Percentiles rank a stretch among this genome's conserved stretches.
Evolutionary conservation across 495 filamentous ascomycete genomes (phyloP).

Genomic region (Filosporella fistucella): DNA sequence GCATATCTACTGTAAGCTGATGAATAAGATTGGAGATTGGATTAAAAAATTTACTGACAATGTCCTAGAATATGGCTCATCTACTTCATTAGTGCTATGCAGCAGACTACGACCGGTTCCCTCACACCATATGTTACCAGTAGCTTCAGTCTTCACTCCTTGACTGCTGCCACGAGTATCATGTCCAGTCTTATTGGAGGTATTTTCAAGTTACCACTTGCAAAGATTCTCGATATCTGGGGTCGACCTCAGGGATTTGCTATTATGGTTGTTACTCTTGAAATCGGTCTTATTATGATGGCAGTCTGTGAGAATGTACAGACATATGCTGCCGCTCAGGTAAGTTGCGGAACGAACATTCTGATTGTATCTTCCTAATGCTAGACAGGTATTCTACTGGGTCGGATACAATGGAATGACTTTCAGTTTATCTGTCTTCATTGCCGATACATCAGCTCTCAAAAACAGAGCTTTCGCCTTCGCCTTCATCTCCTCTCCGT

Average conservation of each 20-base stretch:
- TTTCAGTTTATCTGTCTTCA: slow-evolving; percentile 48
- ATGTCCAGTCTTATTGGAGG: slow-evolving; percentile 47
- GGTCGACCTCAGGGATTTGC: slow-evolving; percentile 34
- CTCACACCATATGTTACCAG: slow-evolving; percentile 33
- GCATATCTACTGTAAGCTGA: slow-evolving; percentile 37
- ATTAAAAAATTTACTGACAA: not conserved
- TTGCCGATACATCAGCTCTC: slow-evolving; percentile 56
- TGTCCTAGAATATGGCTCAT: slow-evolving; percentile 33
- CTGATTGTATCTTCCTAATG: no score
- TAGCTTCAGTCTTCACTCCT: slow-evolving; percentile 30
- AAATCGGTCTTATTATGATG: slow-evolving; percentile 31
- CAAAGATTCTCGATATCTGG: slow-evolving; percentile 56
- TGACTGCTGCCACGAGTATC: slow-evolving; percentile 29
- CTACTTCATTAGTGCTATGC: slow-evolving; percentile 33
- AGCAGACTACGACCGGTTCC: slow-evolving; percentile 24
- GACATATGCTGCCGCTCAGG: slow-evolving; percentile 31
- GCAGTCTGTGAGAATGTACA: slow-evolving; percentile 31
- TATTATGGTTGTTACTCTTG: slow-evolving; percentile 19
- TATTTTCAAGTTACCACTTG: slow-evolving; percentile 45
- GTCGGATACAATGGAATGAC: slow-evolving; percentile 37
- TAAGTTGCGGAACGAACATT: no score
- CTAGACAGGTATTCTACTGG: no score
- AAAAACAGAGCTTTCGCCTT: slow-evolving; percentile 51
- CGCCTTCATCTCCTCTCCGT: slow-evolving; percentile 51
- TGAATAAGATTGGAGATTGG: slow-evolving; percentile 1